Percentiles rank a stretch among this genome's conserved stretches.
Evolutionary conservation across 345 rosid species (phyloP).

Genomic region (Salix caprea): DNA sequence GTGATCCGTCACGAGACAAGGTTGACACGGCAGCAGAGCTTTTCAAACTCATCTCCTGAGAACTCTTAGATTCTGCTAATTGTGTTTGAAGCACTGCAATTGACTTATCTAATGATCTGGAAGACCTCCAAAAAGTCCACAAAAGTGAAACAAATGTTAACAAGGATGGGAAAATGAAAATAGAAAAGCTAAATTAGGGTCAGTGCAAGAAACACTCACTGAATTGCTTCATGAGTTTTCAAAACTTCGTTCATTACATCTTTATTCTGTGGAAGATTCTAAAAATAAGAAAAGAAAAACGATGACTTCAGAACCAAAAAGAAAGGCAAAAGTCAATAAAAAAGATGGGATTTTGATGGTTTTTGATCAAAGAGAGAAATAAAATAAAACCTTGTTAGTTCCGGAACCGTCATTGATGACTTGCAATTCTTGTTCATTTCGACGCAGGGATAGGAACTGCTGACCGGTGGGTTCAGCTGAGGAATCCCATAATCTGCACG

Average conservation of each 20-base stretch:
- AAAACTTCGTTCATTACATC: conserved; percentile 61
- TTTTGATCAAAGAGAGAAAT: neutral
- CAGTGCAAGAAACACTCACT: conserved; percentile 45
- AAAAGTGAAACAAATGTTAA: conserved; percentile 12
- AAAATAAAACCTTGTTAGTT: conserved; percentile 47
- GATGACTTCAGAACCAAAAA: neutral
- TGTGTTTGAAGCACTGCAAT: conserved; percentile 66
- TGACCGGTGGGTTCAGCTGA: conserved; percentile 48
- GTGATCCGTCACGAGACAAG: conserved; percentile 16
- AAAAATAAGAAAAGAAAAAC: neutral
- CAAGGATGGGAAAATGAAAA: neutral
- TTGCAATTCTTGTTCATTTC: conserved; percentile 59
- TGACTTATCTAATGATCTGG: conserved; percentile 78
- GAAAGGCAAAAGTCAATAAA: neutral
- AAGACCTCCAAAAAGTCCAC: conserved; percentile 26
- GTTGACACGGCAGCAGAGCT: conserved; percentile 29
- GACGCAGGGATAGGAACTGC: conserved; percentile 44
- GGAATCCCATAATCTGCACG: conserved; percentile 48
- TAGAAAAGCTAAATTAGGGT: neutral
- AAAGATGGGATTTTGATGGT: neutral
- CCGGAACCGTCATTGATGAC: conserved; percentile 50
- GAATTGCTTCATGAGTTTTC: conserved; percentile 73
- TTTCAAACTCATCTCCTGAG: conserved; percentile 40
- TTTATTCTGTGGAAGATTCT: conserved; percentile 39
- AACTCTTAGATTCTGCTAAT: conserved; percentile 55